phyloP scores from a whole-genome alignment of 768 basidiomycete genomes.

The Tylopilus plumbeoviolaceoides region DNA sequence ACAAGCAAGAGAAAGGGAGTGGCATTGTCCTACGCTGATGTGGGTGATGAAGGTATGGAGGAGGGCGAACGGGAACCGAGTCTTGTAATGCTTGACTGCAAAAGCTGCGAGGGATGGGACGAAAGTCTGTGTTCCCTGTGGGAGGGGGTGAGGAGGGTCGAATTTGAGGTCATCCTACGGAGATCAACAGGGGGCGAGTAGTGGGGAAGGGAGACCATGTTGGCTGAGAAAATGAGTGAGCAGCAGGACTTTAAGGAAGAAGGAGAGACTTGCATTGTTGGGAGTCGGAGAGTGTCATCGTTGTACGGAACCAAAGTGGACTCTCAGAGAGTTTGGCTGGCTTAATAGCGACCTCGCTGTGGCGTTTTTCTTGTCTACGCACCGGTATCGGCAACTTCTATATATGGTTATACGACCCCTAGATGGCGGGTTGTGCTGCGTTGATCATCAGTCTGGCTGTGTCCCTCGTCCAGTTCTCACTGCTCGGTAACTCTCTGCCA shows the following conservation, averaged over 20 bases:
- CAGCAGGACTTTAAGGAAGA: background rate
- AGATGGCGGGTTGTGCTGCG: conserved; percentile 1
- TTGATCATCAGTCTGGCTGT: conserved; percentile 1
- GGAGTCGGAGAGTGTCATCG: conserved; percentile 20
- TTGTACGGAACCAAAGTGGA: conserved; percentile 14
- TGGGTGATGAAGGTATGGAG: conserved; percentile 78
- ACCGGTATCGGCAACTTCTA: background rate
- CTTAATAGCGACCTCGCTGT: conserved; percentile 18
- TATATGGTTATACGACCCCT: conserved; percentile 6
- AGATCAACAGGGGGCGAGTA: conserved; percentile 42
- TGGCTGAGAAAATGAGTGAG: conserved; percentile 8
- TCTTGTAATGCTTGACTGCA: conserved; percentile 39
- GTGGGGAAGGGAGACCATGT: conserved; percentile 15
- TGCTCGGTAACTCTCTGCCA: background rate
- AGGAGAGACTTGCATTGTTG: conserved; percentile 16
- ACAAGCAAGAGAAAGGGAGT: conserved; percentile 1
- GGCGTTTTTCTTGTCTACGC: conserved; percentile 9
- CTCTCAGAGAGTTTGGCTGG: conserved; percentile 4
- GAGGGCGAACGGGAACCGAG: conserved; percentile 62
- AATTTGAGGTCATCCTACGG: conserved; percentile 53
- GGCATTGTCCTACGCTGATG: conserved; percentile 57
- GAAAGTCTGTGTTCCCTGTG: conserved; percentile 38
- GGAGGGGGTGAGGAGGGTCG: conserved; percentile 39
- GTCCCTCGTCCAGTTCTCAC: background rate
- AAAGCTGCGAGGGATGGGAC: conserved; percentile 45